Conservation (phyloP, 1,139 yeast species). For the Hyphopichia pseudoburtonii region DNA sequence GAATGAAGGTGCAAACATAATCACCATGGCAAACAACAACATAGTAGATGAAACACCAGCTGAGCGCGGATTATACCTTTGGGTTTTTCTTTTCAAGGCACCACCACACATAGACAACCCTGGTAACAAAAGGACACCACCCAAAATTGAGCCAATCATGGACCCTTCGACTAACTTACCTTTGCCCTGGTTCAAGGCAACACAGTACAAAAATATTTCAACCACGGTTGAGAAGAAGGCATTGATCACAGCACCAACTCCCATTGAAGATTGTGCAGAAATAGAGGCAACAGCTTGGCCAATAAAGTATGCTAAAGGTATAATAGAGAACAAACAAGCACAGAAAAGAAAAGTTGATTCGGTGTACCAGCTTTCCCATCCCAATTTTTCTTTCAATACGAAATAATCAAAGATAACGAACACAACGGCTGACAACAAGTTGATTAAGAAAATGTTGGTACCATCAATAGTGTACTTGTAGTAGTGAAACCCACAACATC, state of each 20-base stretch:
- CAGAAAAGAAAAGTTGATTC: conserved; percentile 64
- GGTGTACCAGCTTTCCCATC: conserved; percentile 52
- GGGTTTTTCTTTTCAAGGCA: conserved; percentile 87
- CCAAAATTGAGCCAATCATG: conserved; percentile 92
- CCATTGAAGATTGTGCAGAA: conserved; percentile 98
- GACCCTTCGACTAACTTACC: conserved; percentile 95
- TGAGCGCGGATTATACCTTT: conserved; percentile 89
- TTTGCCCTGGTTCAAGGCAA: conserved; percentile 82
- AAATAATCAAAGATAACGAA: conserved; percentile 83
- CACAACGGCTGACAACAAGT: conserved; percentile 72
- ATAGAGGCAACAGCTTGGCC: conserved; percentile 99
- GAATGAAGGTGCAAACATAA: conserved; percentile 91
- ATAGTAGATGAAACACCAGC: conserved; percentile 98
- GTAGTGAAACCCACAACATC: conserved; percentile 89
- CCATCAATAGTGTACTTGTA: conserved; percentile 97
- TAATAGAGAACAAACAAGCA: conserved; percentile 76
- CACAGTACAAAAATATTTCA: conserved; percentile 88
- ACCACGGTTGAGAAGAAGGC: conserved; percentile 97
- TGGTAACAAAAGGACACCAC: conserved; percentile 87
- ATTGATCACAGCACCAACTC: conserved; percentile 97
- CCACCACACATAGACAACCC: conserved; percentile 98
- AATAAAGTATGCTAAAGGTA: conserved; percentile 93
- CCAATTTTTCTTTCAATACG: conserved; percentile 54
- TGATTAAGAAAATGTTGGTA: conserved; percentile 88
- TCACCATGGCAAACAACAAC: conserved; percentile 86